These are phyloP conservation scores for Carex kokanica DNA, from an alignment of 176 grass and related monocot species.

Conservation along the genomic window DNA sequence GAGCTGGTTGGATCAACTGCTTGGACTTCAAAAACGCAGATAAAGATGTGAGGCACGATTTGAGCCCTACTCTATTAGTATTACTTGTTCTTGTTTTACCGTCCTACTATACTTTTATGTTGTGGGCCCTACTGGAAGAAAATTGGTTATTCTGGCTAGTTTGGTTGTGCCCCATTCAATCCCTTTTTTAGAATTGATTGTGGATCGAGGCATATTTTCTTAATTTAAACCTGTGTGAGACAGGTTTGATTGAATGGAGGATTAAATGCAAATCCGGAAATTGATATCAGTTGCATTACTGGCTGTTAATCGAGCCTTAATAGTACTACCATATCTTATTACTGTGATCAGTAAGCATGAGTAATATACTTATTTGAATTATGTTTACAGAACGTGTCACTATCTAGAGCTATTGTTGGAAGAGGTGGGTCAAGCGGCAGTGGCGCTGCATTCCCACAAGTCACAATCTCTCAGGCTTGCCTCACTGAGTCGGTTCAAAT, in stretches of 20 bases:
- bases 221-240: neutral
- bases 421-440: constrained; percentile 57
- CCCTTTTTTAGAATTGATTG: neutral
- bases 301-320: neutral
- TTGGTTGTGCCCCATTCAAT: neutral
- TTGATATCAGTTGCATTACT: neutral
- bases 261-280: neutral
- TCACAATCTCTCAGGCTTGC: constrained; percentile 66
- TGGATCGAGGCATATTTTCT: neutral
- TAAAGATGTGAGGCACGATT: no score
- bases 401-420: constrained; percentile 67
- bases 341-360: neutral
- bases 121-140: neutral
- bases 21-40: no score
- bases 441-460: constrained; percentile 87
- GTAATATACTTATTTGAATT: constrained; percentile 21
- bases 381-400: constrained; percentile 56
- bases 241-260: neutral
- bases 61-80: neutral
- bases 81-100: neutral
- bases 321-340: neutral
- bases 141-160: neutral
- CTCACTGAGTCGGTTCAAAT: constrained; percentile 75
- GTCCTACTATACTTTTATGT: neutral
- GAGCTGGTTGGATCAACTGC: no score